Base-by-base conservation (phyloP, 176 grass and related monocot species). In the Oryza australiensis region DNA sequence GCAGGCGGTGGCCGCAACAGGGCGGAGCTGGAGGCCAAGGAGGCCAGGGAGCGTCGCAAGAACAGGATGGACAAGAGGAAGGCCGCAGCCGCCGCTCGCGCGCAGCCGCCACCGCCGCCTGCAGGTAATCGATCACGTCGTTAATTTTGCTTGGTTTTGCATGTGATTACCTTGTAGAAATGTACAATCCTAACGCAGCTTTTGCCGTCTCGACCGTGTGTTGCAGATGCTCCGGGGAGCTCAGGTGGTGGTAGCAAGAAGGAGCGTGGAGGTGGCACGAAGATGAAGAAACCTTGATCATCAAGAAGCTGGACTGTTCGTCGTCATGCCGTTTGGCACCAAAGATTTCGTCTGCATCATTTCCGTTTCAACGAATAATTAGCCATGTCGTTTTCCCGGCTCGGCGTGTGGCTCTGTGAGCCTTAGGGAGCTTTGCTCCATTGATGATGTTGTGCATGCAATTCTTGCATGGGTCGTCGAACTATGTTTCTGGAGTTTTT, bases 21-120 rank as follows among this genome's bases (percentile, higher is more conserved):
- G 51, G 18, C 18, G 51, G 24, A 16, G 42, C 23, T 55, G 5
- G 62, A n/a, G 33, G 73, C 72, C 10, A 45, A 10, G 5, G 63
- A 40, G 82, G 64, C 82, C 4, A 77, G 64, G 37, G 65, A 45
- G 35, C 35, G 27, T 12, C 37, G 65, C 22, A n/a, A 20, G 26
- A 45, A 38, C 46, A 77, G 65, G 82, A 68, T 45, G 64, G 64
- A 26, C 18, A 41, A 45, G 73, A 76, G 53, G 32, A 48, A 32
- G 24, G 24, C 46, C 16, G 26, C 33, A 1, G 46, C 46, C 0
- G 57, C 20, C 7, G 24, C 64, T 68, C 63, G 72, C 8, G 45
- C 45, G 10, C 15, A 60, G 45, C 13, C 15, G 45, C 14, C 45
- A 14, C 45, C 45, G 4, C 57, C n/a, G 16, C 64, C 59, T 55